Conservation (phyloP, 805 yeast species). For the Saccharomycodes ludwigii region DNA sequence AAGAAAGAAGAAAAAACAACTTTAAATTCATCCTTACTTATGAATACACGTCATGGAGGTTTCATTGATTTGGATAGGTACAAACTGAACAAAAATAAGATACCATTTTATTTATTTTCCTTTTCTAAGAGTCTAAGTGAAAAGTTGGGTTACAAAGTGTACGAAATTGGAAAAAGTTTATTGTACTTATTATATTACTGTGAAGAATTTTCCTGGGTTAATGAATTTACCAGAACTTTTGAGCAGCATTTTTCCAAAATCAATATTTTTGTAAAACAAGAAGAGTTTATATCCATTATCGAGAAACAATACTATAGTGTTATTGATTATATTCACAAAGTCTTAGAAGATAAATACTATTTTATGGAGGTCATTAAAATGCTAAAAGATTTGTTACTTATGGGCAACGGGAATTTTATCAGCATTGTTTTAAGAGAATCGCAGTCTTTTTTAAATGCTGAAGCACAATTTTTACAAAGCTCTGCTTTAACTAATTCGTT, state of each 20-base stretch:
- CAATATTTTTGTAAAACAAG: conserved; percentile 3
- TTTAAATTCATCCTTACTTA: no score
- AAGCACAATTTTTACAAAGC: conserved; percentile 52
- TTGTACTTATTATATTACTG: conserved; percentile 54
- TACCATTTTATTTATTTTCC: conserved; percentile 9
- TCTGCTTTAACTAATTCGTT: conserved; percentile 54
- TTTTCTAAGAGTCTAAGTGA: conserved; percentile 34
- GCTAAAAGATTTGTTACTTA: conserved; percentile 53
- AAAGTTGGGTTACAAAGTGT: conserved; percentile 32
- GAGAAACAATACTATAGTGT: conserved; percentile 39
- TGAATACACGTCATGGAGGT: no score
- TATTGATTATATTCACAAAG: conserved; percentile 34
- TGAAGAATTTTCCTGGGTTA: conserved; percentile 55
- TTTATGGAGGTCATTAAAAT: conserved; percentile 44
- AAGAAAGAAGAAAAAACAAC: no score
- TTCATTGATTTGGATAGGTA: conserved; percentile 14
- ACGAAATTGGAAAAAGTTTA: conserved; percentile 61
- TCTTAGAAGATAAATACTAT: conserved; percentile 37
- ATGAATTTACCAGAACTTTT: conserved; percentile 27
- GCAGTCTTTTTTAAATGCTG: conserved; percentile 37
- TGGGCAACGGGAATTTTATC: conserved; percentile 76
- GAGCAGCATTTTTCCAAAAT: conserved; percentile 8
- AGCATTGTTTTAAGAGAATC: conserved; percentile 50
- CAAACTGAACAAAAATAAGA: conserved; percentile 13
- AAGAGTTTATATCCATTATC: conserved; percentile 23